Conservation (phyloP, 2,329 filamentous ascomycete genomes). For the Colletotrichum sp. region DNA sequence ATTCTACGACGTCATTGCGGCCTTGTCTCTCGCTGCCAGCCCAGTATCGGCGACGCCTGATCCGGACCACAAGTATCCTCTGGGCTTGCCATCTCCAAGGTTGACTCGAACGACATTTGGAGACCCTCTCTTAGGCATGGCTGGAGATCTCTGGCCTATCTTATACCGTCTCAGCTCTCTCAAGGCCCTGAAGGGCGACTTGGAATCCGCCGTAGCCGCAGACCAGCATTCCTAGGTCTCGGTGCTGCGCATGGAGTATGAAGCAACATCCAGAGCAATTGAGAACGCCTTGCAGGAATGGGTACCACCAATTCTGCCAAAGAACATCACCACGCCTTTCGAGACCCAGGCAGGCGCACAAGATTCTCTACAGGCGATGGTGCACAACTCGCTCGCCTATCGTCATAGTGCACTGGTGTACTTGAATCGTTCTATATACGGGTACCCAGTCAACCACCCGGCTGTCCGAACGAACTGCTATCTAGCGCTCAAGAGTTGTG, state of each 20-base stretch:
- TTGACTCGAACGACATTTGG: constrained; percentile 55
- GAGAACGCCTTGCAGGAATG: constrained; percentile 58
- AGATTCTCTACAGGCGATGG: constrained; percentile 53
- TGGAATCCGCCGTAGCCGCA: constrained; percentile 50
- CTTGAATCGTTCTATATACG: constrained; percentile 58
- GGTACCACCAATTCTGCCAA: constrained; percentile 54
- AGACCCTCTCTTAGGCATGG: constrained; percentile 63
- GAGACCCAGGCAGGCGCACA: constrained; percentile 31
- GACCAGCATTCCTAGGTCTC: background rate
- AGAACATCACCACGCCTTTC: constrained; percentile 24
- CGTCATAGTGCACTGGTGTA: constrained; percentile 62
- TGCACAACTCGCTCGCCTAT: constrained; percentile 62
- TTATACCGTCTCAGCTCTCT: constrained; percentile 64
- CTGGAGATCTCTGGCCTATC: constrained; percentile 65
- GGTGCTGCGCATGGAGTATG: constrained; percentile 44
- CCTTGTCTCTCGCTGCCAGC: constrained; percentile 61
- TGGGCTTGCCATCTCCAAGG: constrained; percentile 36
- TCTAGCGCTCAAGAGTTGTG: constrained; percentile 55
- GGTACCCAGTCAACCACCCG: constrained; percentile 46
- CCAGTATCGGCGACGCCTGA: constrained; percentile 55
- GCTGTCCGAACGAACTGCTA: constrained; percentile 58
- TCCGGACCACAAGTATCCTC: constrained; percentile 44
- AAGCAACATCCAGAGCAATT: constrained; percentile 55
- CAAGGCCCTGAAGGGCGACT: constrained; percentile 53
- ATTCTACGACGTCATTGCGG: constrained; percentile 68